phyloP scores from a whole-genome alignment of 2,329 filamentous ascomycete genomes.

The Scleromitrula shiraiana region DNA sequence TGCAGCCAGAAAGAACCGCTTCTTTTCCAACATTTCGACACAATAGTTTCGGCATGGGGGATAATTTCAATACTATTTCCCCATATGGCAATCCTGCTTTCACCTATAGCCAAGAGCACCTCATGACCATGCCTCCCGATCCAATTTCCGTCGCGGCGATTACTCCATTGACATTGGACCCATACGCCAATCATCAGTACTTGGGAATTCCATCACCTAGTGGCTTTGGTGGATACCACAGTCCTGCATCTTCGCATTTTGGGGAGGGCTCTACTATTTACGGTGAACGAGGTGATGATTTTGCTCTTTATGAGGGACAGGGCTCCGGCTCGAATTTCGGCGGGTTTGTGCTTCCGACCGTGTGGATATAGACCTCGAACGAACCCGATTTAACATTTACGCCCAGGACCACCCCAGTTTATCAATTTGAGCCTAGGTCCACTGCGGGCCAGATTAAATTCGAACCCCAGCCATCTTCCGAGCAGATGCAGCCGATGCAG shows the following conservation, averaged over 20 bases:
- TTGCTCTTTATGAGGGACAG: slow-evolving; percentile 29
- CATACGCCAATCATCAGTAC: slow-evolving; percentile 47
- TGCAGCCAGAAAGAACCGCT: slow-evolving; percentile 48
- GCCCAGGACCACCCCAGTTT: slow-evolving; percentile 27
- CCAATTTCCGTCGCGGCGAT: slow-evolving; percentile 39
- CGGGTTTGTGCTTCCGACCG: slow-evolving; percentile 32
- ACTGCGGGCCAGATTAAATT: slow-evolving; percentile 19
- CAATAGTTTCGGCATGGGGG: slow-evolving; percentile 44
- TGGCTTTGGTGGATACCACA: slow-evolving; percentile 44
- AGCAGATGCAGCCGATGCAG: slow-evolving; percentile 11
- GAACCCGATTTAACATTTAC: slow-evolving; percentile 28
- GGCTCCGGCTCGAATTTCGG: slow-evolving; percentile 28
- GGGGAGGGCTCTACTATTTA: slow-evolving; percentile 54
- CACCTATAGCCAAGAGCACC: slow-evolving; percentile 56
- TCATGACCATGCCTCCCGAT: slow-evolving; percentile 47
- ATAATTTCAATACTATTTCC: slow-evolving; percentile 40
- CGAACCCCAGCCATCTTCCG: slow-evolving; percentile 16
- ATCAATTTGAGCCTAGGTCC: slow-evolving; percentile 22
- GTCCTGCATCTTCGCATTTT: slow-evolving; percentile 55
- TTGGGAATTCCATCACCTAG: slow-evolving; percentile 56
- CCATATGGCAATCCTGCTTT: slow-evolving; percentile 51
- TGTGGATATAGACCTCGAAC: slow-evolving; percentile 31
- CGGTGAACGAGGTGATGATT: slow-evolving; percentile 51
- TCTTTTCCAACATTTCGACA: slow-evolving; percentile 54
- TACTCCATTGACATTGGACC: slow-evolving; percentile 46